phyloP scores from a whole-genome alignment of 106 monocot genomes.

The Dioscorea alata region DNA sequence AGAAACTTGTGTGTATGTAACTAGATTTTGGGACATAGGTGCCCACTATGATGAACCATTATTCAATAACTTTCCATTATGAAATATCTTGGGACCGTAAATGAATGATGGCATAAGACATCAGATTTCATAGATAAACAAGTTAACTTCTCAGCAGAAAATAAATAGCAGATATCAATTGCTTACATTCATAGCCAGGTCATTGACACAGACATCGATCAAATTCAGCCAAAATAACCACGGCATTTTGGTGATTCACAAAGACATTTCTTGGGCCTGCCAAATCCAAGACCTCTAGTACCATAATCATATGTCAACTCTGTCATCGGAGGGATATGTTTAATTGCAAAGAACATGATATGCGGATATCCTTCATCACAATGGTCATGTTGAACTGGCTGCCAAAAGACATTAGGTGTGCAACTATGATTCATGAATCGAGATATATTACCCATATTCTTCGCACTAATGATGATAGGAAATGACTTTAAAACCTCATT shows the following conservation, averaged over 20 bases:
- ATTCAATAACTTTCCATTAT: too few relatives aligned
- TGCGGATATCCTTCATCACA: conserved; percentile 42
- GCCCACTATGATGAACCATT: too few relatives aligned
- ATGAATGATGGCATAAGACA: too few relatives aligned
- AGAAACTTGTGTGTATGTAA: too few relatives aligned
- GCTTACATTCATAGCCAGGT: conserved; percentile 8
- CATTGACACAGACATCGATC: too few relatives aligned
- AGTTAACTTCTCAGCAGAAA: too few relatives aligned
- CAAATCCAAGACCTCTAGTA: conserved; percentile 14
- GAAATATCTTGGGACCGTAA: too few relatives aligned
- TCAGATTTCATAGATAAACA: too few relatives aligned
- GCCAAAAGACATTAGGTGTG: conserved; percentile 75
- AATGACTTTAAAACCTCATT: conserved; percentile 22
- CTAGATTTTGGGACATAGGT: too few relatives aligned
- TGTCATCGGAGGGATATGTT: conserved; percentile 82
- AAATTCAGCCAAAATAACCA: conserved; percentile 42
- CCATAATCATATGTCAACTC: conserved; percentile 88
- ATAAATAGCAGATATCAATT: not conserved
- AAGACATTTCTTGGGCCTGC: conserved; percentile 38
- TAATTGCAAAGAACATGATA: conserved; percentile 74
- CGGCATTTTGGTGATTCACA: conserved; percentile 57
- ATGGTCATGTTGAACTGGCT: conserved; percentile 49
- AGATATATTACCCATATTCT: conserved; percentile 54
- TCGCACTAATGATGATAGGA: conserved; percentile 54
- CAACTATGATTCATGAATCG: conserved; percentile 79